Conservation (phyloP, 2,329 filamentous ascomycete species). For the Rhynchosporium secalis region DNA sequence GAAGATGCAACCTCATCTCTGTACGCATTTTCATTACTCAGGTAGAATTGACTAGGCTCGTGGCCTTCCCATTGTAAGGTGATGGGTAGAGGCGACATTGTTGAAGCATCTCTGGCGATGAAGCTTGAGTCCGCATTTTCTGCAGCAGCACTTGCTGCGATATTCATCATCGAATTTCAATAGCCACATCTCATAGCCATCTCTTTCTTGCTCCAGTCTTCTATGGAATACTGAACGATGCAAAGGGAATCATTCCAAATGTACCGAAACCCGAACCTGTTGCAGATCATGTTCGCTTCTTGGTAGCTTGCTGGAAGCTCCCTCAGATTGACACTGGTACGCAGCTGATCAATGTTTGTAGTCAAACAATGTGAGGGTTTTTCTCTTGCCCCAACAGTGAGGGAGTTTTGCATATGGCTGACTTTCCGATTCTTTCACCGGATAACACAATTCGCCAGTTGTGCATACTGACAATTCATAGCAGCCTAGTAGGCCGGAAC, state of each 20-base stretch:
- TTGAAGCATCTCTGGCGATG: not conserved
- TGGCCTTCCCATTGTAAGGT: not conserved
- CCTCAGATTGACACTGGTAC: not conserved
- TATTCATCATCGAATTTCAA: constrained; percentile 15
- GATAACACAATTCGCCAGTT: not conserved
- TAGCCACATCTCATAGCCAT: constrained; percentile 16
- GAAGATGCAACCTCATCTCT: constrained; percentile 1
- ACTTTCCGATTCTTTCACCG: not conserved
- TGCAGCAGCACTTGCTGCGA: constrained; percentile 12
- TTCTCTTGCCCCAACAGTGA: not conserved
- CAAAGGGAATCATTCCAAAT: constrained; percentile 22
- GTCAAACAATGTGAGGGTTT: not conserved
- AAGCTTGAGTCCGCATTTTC: constrained; percentile 11
- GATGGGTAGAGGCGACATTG: not conserved
- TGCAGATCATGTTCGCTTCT: not conserved
- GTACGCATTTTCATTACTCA: not conserved
- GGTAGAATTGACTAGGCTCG: not conserved
- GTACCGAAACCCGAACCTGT: not conserved
- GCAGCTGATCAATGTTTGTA: not conserved
- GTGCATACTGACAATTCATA: not conserved
- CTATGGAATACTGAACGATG: constrained; percentile 16
- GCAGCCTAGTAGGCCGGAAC: not conserved
- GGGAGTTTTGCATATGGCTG: constrained; percentile 1
- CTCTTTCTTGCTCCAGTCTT: constrained; percentile 15
- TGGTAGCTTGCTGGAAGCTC: constrained; percentile 1